Conservation (phyloP, 106 monocot species). For the Dendrobium chrysotoxum region DNA sequence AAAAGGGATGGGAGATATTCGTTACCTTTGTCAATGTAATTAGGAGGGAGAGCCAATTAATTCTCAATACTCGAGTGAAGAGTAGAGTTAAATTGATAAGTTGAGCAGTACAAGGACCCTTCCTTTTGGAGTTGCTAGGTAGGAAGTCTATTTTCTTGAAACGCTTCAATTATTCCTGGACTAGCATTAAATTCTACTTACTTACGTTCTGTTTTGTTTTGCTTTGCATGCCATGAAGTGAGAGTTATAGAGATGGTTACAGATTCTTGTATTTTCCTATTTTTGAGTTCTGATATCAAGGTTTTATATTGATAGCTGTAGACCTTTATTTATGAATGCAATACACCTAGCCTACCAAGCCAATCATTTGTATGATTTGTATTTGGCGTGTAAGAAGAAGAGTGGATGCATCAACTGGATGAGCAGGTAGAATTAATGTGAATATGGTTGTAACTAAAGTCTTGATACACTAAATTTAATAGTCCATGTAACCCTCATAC, state of each 20-base stretch:
- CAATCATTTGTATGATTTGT: not conserved
- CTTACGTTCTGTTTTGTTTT: not conserved
- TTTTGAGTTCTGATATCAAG: not conserved
- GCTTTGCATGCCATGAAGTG: not conserved
- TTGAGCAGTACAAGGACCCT: not conserved
- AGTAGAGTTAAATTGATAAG: not conserved
- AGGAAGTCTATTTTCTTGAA: not conserved
- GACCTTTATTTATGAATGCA: not conserved
- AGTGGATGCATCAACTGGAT: not conserved
- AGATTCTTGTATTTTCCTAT: not conserved
- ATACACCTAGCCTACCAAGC: not conserved
- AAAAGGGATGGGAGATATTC: slow-evolving; percentile 1
- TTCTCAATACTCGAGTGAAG: not conserved
- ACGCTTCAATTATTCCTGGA: not conserved
- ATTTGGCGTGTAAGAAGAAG: not conserved
- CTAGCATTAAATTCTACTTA: not conserved
- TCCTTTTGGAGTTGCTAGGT: not conserved
- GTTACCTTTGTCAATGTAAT: slow-evolving; percentile 4
- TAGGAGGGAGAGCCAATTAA: not conserved
- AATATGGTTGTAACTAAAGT: too few species aligned
- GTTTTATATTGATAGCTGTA: not conserved
- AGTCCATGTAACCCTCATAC: too few species aligned
- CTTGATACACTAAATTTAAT: too few species aligned
- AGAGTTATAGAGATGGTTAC: not conserved
- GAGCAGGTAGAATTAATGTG: not conserved